Base-by-base conservation (phyloP, 345 rosid genomes). In the Adansonia digitata region DNA sequence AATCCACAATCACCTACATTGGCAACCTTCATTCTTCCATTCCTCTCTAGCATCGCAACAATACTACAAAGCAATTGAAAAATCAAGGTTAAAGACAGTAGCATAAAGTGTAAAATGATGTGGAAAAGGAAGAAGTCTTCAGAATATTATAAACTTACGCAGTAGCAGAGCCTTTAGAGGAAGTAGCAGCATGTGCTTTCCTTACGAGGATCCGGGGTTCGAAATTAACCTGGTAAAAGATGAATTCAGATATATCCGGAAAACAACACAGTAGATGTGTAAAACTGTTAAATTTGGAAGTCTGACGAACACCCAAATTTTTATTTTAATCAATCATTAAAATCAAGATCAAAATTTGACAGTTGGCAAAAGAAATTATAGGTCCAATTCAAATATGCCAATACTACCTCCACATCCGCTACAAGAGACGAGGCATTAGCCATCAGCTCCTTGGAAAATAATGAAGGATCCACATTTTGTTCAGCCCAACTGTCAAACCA, bases 1-100 rank as follows among this genome's bases (percentile, higher is more conserved):
- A 92, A 81, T 82, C 97, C 98, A 84, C 97, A 92, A 78, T 94
- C 97, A 56, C 97, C 97, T 26, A 90, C 86, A 83, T 84, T 90
- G 39, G 95, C 94, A 15, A 90, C 81, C 84, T 87, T 94, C 46
- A 94, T 81, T 56, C 75, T 72, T 67, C 98, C 91, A 27, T 82
- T 77, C 52, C 85, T 90, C 83, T 91, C 95, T 80, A 88, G 82
- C 95, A 91, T 85, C 45, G 92, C 97, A 72, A 91, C 81, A 66
- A 91, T 86, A 75, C 98, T 92, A 75, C 51, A 75, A 46, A 75
- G 4, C 60, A 35, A 84, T 78, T 49, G 49, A 77, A 64, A 45
- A 35, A 37, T 39, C 69, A 29, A 75, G 18, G 65, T 59, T 29
- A 53, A n/a, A 18, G 48, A 68, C 46, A n/a, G 27, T 51, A 12